phyloP scores from a whole-genome alignment of 73 alveolate species.

The Tetrahymena thermophila region DNA sequence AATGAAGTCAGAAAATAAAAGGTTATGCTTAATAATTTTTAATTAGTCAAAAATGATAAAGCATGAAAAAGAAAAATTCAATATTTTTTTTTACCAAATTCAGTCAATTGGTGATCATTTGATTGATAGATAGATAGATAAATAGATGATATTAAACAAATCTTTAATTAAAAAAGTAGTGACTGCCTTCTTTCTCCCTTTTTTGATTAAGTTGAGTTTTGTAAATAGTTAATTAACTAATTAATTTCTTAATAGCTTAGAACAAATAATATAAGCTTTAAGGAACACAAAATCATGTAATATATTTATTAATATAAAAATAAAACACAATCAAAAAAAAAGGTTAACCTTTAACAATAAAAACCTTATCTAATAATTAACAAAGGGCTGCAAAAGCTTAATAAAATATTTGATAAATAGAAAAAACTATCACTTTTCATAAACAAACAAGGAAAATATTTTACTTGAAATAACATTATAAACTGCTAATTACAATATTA shows the following conservation, averaged over 20 bases:
- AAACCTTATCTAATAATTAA: background rate
- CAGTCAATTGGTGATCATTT: background rate
- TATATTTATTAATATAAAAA: too few relatives aligned
- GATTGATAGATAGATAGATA: too few relatives aligned
- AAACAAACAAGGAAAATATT: too few relatives aligned
- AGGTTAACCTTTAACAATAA: background rate
- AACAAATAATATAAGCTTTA: background rate
- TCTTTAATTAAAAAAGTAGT: background rate
- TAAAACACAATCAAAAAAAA: background rate
- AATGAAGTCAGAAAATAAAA: background rate
- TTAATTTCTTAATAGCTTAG: background rate
- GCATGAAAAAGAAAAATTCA: background rate
- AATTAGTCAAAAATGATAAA: background rate
- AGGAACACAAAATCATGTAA: background rate
- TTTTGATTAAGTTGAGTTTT: background rate
- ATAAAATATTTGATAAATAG: background rate
- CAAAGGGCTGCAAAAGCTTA: background rate
- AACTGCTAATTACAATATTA: too few relatives aligned
- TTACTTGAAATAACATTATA: too few relatives aligned
- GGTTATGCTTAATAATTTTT: background rate
- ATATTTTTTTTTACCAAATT: too few relatives aligned
- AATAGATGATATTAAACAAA: background rate
- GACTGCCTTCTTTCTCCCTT: background rate
- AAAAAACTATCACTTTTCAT: background rate
- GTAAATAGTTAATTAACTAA: too few relatives aligned